Conservation (phyloP, 768 basidiomycete species). For the Psilocybe subaeruginosa region DNA sequence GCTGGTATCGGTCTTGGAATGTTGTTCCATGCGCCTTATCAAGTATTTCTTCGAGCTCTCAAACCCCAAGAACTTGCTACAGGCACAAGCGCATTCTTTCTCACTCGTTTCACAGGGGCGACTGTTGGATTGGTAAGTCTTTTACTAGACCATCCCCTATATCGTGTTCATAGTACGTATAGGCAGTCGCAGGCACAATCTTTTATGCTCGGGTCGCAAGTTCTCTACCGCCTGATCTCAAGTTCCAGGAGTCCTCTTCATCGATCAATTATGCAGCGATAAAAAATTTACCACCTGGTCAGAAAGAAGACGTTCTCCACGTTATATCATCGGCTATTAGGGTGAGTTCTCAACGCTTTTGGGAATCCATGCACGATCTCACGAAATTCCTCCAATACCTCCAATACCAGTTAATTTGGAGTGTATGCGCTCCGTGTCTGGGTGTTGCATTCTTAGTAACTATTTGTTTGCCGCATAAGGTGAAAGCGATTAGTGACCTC, state of each 20-base stretch:
- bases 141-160: constrained; percentile 3
- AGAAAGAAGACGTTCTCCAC: constrained; percentile 50
- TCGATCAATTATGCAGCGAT: constrained; percentile 60
- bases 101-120: constrained; percentile 86
- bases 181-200: constrained; percentile 80
- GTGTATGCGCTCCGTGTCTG: constrained; percentile 70
- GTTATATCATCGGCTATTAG: constrained; percentile 65
- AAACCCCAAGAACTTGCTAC: constrained; percentile 70
- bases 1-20: constrained; percentile 81
- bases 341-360: constrained; percentile 38
- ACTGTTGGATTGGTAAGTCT: constrained; percentile 74
- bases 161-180: constrained; percentile 20
- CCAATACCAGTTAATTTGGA: constrained; percentile 64
- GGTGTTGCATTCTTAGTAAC: constrained; percentile 65
- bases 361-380: constrained; percentile 6
- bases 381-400: neutral
- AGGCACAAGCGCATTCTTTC: constrained; percentile 86
- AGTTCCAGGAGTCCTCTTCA: constrained; percentile 41
- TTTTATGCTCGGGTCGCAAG: constrained; percentile 58
- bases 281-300: constrained; percentile 44
- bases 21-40: constrained; percentile 86
- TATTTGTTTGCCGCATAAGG: constrained; percentile 3
- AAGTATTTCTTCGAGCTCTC: constrained; percentile 72
- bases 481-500: constrained; percentile 9
- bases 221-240: constrained; percentile 51